Base-by-base conservation (phyloP, 371 early-diverging fungal genomes). In the Haplosporangium sp. region DNA sequence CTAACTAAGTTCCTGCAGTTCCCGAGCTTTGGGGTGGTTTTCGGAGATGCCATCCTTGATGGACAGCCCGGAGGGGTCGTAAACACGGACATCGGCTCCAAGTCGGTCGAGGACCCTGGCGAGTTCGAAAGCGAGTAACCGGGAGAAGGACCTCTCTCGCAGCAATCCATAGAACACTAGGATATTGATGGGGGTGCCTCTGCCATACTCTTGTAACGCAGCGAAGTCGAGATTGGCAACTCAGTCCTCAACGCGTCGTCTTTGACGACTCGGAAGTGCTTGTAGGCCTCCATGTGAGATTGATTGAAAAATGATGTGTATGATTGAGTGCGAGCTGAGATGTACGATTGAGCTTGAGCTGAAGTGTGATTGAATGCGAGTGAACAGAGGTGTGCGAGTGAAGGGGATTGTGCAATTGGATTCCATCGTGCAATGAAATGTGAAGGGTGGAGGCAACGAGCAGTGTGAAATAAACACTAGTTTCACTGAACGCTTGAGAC, bases 121-220 rank as follows among this genome's bases (percentile, higher is more conserved):
- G 53, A 83, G 74, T 56, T 82, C 84, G 53, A 59, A 84, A 5
- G 83, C 81, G 5, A 84, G 61, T 6, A 83, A 48, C 1, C 84
- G 67, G n/a, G 84, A 84, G 57, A 72, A 84, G 42, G 84, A 84
- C 10, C 66, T 50, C 42, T 69, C 61, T 18, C 83, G 68, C 18
- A 84, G 57, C 0, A 83, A 84, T 41, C 84, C 83, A 48, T 84
- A 84, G 40, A 84, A 70, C 36, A 84, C 69, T 0, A 83, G 61
- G 38, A 83, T 69, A 10, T 82, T 83, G 63, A 82, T 50, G 9
- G 82, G 83, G 11, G 65, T 53, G 0, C 36, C 14, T 10, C 21
- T 53, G 3, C 80, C 83, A 37, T 65, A 73, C 21, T 52, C 42
- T 23, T 74, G 55, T 9, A 74, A 46, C 1, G 64, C 47, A n/a